Conservation (phyloP, 2,329 filamentous ascomycete genomes). For the Colletotrichum trifolii region DNA sequence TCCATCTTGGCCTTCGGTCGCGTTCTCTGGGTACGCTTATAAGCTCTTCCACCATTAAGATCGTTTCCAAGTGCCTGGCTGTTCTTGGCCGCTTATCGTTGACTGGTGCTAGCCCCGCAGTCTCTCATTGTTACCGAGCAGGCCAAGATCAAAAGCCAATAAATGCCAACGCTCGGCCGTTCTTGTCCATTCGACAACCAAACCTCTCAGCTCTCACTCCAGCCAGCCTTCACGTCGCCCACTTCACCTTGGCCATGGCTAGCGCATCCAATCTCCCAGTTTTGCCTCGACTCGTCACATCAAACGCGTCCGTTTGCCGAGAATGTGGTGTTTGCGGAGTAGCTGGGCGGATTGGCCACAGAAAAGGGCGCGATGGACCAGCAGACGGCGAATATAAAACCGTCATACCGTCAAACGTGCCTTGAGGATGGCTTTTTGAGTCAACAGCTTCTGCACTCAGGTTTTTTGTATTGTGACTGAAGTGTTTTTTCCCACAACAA, state of each 20-base stretch:
- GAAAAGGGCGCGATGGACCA: too few species aligned
- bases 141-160: constrained; percentile 31
- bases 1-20: constrained; percentile 18
- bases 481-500: background rate
- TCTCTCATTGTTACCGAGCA: background rate
- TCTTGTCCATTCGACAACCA: constrained; percentile 2
- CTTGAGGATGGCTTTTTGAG: too few species aligned
- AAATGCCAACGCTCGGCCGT: constrained; percentile 32
- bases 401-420: too few species aligned
- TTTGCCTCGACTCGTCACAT: background rate
- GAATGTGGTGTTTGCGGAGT: too few species aligned
- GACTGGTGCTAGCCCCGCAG: background rate
- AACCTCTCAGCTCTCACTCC: constrained; percentile 5
- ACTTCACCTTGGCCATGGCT: constrained; percentile 1
- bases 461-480: too few species aligned
- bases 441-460: too few species aligned
- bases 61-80: background rate
- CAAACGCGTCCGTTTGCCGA: too few species aligned
- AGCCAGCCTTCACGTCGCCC: constrained; percentile 9
- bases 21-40: background rate
- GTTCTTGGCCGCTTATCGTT: constrained; percentile 14
- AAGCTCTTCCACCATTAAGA: constrained; percentile 24
- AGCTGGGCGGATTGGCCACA: too few species aligned
- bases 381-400: too few species aligned
- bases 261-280: constrained; percentile 14